Evolutionary conservation across 306 rosid species (phyloP).

Genomic region (Trifolium pratense): DNA sequence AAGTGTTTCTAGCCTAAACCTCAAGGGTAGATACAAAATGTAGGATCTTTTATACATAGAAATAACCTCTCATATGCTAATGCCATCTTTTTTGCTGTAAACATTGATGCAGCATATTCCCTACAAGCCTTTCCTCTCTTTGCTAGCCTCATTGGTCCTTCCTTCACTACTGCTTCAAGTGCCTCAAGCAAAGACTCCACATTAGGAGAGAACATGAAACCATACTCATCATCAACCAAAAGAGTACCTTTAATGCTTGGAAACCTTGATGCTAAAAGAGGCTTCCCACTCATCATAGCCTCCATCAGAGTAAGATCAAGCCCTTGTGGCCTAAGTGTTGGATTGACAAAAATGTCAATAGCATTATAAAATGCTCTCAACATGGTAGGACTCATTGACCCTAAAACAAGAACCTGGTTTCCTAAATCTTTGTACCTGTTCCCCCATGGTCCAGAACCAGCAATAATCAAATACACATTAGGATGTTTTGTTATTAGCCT

Average conservation of each 20-base stretch:
- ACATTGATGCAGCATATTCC: constrained; percentile 67
- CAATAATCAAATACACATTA: constrained; percentile 61
- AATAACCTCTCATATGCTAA: constrained; percentile 80
- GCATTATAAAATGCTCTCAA: constrained; percentile 69
- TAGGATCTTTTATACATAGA: constrained; percentile 60
- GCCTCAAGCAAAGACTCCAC: constrained; percentile 68
- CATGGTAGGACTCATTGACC: constrained; percentile 68
- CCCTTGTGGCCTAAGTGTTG: constrained; percentile 81
- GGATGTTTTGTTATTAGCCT: constrained; percentile 50
- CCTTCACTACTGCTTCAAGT: constrained; percentile 59
- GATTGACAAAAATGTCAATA: constrained; percentile 74
- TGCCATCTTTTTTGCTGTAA: constrained; percentile 75
- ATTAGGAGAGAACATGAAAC: constrained; percentile 76
- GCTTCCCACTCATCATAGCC: constrained; percentile 81
- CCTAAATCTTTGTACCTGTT: constrained; percentile 68
- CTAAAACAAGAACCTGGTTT: constrained; percentile 62
- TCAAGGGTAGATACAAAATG: constrained; percentile 66
- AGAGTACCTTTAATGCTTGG: constrained; percentile 77
- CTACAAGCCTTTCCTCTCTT: constrained; percentile 69
- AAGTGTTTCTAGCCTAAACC: constrained; percentile 14
- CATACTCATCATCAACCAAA: constrained; percentile 74
- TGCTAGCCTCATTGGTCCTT: constrained; percentile 59
- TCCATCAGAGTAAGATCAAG: constrained; percentile 86
- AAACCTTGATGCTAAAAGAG: constrained; percentile 79
- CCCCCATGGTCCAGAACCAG: constrained; percentile 89